These are phyloP conservation scores for Selaginella tamariscina DNA, from an alignment of 75 land plant genomes.

Conservation along the genomic window DNA sequence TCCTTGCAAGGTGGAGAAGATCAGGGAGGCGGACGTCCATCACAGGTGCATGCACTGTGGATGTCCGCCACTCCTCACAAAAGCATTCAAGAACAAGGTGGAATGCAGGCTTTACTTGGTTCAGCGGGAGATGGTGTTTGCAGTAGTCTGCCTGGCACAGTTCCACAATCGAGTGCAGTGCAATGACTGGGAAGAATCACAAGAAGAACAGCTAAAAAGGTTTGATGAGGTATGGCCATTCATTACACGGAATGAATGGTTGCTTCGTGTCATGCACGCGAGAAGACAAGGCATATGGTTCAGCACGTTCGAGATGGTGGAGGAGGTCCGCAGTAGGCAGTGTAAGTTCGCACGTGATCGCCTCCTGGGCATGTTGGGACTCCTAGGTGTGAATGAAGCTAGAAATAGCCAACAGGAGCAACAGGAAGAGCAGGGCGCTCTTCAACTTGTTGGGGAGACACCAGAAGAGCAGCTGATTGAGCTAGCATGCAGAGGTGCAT, in stretches of 20 bases:
- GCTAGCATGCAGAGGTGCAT: too few relatives aligned
- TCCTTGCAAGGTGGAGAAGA: conserved; percentile 4
- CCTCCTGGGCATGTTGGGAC: background rate
- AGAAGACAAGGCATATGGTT: background rate
- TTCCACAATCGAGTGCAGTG: background rate
- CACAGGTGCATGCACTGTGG: background rate
- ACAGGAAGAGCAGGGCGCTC: background rate
- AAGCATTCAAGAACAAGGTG: background rate
- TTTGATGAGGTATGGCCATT: background rate
- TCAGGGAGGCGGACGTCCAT: background rate
- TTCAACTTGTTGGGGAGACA: conserved; percentile 1
- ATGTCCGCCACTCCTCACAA: background rate
- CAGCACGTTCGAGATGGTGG: background rate
- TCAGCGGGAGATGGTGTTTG: background rate
- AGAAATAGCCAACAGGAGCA: too few relatives aligned
- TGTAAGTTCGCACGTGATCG: background rate
- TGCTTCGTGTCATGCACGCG: background rate
- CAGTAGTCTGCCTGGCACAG: background rate
- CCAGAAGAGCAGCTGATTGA: conserved; percentile 2
- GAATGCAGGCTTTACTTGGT: conserved; percentile 12
- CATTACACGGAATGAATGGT: background rate
- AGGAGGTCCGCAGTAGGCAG: background rate
- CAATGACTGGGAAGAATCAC: background rate
- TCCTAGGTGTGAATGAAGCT: too few relatives aligned
- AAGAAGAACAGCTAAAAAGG: background rate